Evolutionary conservation across 2,329 filamentous ascomycete genomes (phyloP).

Genomic region (Domatiomyces globalis): DNA sequence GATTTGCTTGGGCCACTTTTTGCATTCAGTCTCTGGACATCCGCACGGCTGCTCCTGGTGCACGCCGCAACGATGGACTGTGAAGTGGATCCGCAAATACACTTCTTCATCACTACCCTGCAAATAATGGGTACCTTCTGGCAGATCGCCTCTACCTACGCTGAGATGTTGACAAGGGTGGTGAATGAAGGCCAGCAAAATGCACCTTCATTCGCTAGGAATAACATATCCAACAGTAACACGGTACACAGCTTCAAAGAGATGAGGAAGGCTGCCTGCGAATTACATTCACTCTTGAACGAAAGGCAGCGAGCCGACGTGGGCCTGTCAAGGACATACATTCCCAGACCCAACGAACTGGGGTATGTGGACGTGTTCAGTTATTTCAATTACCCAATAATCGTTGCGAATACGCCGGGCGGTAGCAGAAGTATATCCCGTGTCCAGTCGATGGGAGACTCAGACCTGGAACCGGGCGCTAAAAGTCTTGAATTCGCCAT

Average conservation of each 20-base stretch:
- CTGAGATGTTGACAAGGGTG: conserved; percentile 62
- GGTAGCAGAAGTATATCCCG: conserved; percentile 1
- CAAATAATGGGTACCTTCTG: conserved; percentile 69
- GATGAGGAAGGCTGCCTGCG: conserved; percentile 25
- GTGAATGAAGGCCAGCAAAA: conserved; percentile 48
- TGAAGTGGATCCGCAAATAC: conserved; percentile 63
- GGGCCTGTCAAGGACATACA: conserved; percentile 11
- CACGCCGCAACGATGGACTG: conserved; percentile 51
- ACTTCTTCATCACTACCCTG: conserved; percentile 68
- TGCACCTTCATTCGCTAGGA: conserved; percentile 52
- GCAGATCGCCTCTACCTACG: conserved; percentile 75
- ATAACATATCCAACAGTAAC: conserved; percentile 1
- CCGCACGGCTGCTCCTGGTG: conserved; percentile 70
- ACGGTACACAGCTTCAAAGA: background rate
- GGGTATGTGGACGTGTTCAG: conserved; percentile 89
- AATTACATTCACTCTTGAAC: conserved; percentile 69
- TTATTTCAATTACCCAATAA: conserved; percentile 71
- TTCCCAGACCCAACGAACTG: conserved; percentile 42
- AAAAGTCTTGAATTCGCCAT: conserved; percentile 32
- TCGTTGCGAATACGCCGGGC: conserved; percentile 3
- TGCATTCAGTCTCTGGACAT: conserved; percentile 73
- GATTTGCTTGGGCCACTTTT: conserved; percentile 76
- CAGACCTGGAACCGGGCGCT: conserved; percentile 17
- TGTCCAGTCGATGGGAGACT: conserved; percentile 20
- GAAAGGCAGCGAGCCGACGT: conserved; percentile 46